Conservation (phyloP, 176 grass and related monocot species). For the Elymus sibiricus region DNA sequence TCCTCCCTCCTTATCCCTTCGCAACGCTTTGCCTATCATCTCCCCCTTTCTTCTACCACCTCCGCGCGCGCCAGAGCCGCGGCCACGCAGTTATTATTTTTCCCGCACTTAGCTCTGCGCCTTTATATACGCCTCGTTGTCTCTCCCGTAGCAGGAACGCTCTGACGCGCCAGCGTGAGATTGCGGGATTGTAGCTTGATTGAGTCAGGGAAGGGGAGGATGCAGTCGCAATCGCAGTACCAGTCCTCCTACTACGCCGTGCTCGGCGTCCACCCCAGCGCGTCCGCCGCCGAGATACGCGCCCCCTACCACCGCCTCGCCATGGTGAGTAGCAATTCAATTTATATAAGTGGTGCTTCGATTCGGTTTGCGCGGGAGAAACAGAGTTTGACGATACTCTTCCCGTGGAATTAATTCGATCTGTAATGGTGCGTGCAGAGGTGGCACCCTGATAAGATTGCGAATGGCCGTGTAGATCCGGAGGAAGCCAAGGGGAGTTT, state of each 20-base stretch:
- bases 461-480: conserved; percentile 29
- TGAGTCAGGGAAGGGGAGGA: conserved; percentile 15
- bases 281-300: conserved; percentile 70
- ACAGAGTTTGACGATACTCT: background rate
- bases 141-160: background rate
- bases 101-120: too few species aligned
- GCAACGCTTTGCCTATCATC: conserved; percentile 23
- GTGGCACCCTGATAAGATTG: conserved; percentile 84
- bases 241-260: conserved; percentile 60
- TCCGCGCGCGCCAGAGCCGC: background rate
- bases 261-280: conserved; percentile 54
- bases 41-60: background rate
- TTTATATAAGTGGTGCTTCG: background rate
- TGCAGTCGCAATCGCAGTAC: background rate
- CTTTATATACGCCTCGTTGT: conserved; percentile 31
- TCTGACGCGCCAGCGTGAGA: background rate
- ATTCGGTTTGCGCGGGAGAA: background rate
- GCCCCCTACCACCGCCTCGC: conserved; percentile 75
- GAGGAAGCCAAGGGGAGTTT: conserved; percentile 76
- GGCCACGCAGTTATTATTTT: conserved; percentile 13
- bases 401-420: background rate
- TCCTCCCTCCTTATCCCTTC: background rate
- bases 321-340: conserved; percentile 38
- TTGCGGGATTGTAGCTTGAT: background rate
- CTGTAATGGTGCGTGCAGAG: conserved; percentile 26